Base-by-base conservation (phyloP, 495 filamentous ascomycete genomes). In the Hypoxylon intermedium region DNA sequence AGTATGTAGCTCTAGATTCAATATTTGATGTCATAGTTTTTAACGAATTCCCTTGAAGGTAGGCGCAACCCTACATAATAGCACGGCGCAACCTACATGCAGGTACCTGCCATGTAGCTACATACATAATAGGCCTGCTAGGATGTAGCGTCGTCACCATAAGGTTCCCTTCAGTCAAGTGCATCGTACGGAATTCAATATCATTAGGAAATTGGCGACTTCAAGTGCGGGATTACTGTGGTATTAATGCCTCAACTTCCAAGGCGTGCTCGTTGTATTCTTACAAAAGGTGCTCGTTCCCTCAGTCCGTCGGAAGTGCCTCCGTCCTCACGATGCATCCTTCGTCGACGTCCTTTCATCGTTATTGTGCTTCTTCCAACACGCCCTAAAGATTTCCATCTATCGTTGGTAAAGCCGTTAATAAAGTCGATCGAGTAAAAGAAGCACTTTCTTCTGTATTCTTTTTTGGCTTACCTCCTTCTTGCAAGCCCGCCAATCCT, bases 321-420 rank as follows among this genome's bases (percentile, higher is more conserved):
- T 7, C 12, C 12, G 3, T 49, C 24, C 7, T 49, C 28, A 63
- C 68, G 47, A 82, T 34, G 72, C 77, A 71, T 94, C 86, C 68
- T 92, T 91, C 23, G 81, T 87, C 64, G 81, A 79, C 0, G 93
- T 97, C 68, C 94, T 85, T 72, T 87, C 76, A 67, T 93, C 85
- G 73, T 98, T 98, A 41, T 92, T 88, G 58, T 96, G 88, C 54
- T 78, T 82, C 74, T 96, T 96, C 94, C 94, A 98, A 72, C 94
- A 98, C 65, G 89, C 82, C 64, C 85, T 86, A 71, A 98, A 98
- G 6, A 82, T 83, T 71, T 96, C 90, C 90, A 98, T 95, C 94
- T 98, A 13, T 15, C 49, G 45, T 37, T 46, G 54, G 51, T 31
- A 54, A 48, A 30, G 61, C 48, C 50, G 43, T 58, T 34, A 46